Evolutionary conservation across 2,329 filamentous ascomycete genomes (phyloP).

Genomic region (Fonsecaea erecta): DNA sequence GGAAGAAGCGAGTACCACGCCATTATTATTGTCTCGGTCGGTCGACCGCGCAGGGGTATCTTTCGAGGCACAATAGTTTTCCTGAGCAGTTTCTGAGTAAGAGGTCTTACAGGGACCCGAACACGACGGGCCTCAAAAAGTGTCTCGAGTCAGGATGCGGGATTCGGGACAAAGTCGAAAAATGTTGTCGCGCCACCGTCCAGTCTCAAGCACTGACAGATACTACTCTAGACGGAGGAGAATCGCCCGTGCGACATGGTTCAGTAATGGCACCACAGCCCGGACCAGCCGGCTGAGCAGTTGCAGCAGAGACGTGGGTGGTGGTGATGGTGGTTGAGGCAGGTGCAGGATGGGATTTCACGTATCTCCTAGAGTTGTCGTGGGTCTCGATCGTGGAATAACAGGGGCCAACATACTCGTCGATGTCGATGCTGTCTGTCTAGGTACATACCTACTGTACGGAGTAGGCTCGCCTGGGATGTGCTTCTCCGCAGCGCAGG

Average conservation of each 20-base stretch:
- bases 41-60: background rate
- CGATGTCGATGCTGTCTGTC: background rate
- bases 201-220: background rate
- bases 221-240: background rate
- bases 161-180: no score
- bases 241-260: background rate
- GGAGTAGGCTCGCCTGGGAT: no score
- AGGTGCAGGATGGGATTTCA: background rate
- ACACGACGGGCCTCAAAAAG: no score
- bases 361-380: background rate
- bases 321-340: background rate
- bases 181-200: background rate
- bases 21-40: constrained; percentile 51
- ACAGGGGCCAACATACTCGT: background rate
- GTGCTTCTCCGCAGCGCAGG: no score
- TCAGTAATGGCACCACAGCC: background rate
- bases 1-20: constrained; percentile 69
- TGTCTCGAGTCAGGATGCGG: no score
- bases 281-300: background rate
- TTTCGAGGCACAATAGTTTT: background rate
- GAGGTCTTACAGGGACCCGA: no score
- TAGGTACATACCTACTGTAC: no score
- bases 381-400: background rate
- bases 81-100: no score
- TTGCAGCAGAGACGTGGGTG: background rate